Percentiles rank a stretch among this genome's conserved stretches.
These are phyloP conservation scores for Candida anglica DNA, from an alignment of 805 yeast species.

Conservation along the genomic window DNA sequence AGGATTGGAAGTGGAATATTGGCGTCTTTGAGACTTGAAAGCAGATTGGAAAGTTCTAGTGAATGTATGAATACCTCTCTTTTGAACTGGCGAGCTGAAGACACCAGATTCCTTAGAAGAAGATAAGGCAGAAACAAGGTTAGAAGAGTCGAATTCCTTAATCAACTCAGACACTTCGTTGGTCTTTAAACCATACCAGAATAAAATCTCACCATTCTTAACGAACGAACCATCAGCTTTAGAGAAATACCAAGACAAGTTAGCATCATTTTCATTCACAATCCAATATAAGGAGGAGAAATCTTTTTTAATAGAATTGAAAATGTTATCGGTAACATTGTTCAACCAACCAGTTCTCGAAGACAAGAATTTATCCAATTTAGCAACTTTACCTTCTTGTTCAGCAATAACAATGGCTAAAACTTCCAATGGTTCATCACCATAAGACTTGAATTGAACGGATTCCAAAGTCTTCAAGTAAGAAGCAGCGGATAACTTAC, in stretches of 20 bases:
- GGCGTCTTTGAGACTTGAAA: conserved; percentile 9
- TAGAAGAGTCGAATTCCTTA: conserved; percentile 39
- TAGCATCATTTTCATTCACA: conserved; percentile 85
- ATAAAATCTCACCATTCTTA: conserved; percentile 81
- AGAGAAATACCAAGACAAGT: conserved; percentile 86
- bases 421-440: conserved; percentile 95
- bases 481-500: conserved; percentile 71
- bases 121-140: conserved; percentile 31
- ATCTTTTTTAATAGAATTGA: conserved; percentile 75
- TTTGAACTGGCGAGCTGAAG: conserved; percentile 44
- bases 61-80: conserved; percentile 49
- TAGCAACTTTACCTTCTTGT: conserved; percentile 49
- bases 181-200: conserved; percentile 90
- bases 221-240: conserved; percentile 93
- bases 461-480: conserved; percentile 71
- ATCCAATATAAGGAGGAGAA: conserved; percentile 78
- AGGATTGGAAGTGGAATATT: conserved; percentile 44
- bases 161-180: conserved; percentile 61
- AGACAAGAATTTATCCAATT: conserved; percentile 80
- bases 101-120: conserved; percentile 43
- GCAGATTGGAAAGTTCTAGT: conserved; percentile 6
- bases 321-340: conserved; percentile 93
- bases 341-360: conserved; percentile 94
- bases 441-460: conserved; percentile 67
- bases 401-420: conserved; percentile 72